phyloP scores from a whole-genome alignment of 1,284 basidiomycete species.

The Trametes polyzona region DNA sequence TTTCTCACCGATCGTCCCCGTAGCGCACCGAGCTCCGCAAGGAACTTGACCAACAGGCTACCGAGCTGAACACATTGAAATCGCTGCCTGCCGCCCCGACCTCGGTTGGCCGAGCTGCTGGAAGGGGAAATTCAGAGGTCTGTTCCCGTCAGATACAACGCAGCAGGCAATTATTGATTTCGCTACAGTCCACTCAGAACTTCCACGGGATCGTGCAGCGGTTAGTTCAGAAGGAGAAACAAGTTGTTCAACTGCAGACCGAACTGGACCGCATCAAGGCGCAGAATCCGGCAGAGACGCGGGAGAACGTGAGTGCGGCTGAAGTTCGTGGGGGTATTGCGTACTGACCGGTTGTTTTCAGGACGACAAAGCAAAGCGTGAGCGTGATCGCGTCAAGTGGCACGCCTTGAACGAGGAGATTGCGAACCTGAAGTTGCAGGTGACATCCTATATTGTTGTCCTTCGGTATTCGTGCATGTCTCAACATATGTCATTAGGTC shows the following conservation, averaged over 20 bases:
- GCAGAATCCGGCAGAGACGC: slow-evolving; percentile 57
- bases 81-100: slow-evolving; percentile 46
- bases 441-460: background rate
- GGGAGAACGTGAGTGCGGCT: slow-evolving; percentile 55
- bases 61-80: slow-evolving; percentile 69
- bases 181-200: slow-evolving; percentile 43
- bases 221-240: slow-evolving; percentile 83
- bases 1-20: background rate
- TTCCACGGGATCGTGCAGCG: slow-evolving; percentile 83
- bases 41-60: slow-evolving; percentile 61
- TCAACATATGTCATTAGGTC: slow-evolving; percentile 43
- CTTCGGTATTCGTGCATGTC: background rate
- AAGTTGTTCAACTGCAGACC: slow-evolving; percentile 74
- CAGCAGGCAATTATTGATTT: background rate
- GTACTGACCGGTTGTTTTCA: slow-evolving; percentile 32
- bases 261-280: slow-evolving; percentile 70
- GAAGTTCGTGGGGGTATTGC: background rate
- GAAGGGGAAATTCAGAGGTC: slow-evolving; percentile 57
- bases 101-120: slow-evolving; percentile 37
- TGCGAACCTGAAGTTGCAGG: slow-evolving; percentile 70
- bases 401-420: slow-evolving; percentile 80
- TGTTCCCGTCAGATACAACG: background rate
- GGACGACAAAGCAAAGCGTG: slow-evolving; percentile 81
- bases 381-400: slow-evolving; percentile 77
- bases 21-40: slow-evolving; percentile 57